Base-by-base conservation (phyloP, 176 grass and related monocot species). In the Juncus inflexus region DNA sequence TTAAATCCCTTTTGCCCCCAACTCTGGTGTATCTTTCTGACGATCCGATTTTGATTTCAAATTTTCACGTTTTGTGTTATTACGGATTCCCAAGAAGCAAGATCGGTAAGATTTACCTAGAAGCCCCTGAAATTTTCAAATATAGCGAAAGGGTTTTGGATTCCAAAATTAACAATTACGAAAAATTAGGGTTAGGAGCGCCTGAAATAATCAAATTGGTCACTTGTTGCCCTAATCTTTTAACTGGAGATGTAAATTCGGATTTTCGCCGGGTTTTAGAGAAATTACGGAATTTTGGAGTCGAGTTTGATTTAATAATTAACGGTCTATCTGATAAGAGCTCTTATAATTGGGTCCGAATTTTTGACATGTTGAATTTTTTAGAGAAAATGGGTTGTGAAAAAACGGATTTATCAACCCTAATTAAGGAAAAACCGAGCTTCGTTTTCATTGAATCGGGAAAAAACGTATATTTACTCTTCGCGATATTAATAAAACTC, bases 391-490 rank as follows among this genome's bases (percentile, higher is more conserved):
- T 75, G 53, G 73, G 73, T 58, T 89, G 70, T 59, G 65, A 61
- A 3, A 84, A 74, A 36, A 60, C 54, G 50, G 52, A 14, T 35
- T 40, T 89, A 11, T 62, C 74, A 53, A 67, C 76, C 71, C 63
- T 84, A 47, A 61, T 89, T 40, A 89, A 66, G 73, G 69, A 78
- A 39, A 71, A 83, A 61, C 81, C 81, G 0, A 64, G 63, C 54
- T 84, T 84, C 77, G 58, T 89, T 67, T 84, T 89, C 65, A 60
- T 79, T 16, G 77, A 81, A 60, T 89, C 86, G 70, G 86, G 74
- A 15, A 89, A 84, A 62, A 81, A 62, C 11, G 38, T 89, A 9
- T 84, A 78, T 72, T 58, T 78, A 40, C 47, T 89, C 69, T 77
- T 84, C 15, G 81, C 68, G 35, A 50, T 75, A 66, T 58, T 89